phyloP scores from a whole-genome alignment of 139 green algal species.

The Chloropicon primus region DNA sequence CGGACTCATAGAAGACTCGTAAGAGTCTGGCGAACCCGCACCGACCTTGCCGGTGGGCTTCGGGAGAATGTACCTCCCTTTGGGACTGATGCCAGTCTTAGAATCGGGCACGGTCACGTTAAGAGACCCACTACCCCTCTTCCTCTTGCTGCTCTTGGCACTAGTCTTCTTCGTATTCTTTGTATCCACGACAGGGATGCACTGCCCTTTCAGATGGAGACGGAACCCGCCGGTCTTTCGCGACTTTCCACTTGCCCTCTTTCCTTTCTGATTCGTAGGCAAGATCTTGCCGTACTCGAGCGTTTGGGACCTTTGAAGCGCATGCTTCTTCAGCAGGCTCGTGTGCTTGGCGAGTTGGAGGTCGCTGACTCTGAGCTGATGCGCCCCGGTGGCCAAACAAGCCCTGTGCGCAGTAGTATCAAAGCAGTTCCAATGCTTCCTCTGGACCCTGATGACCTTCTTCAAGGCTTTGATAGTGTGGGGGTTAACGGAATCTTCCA shows the following conservation, averaged over 20 bases:
- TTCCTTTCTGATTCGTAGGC: background rate
- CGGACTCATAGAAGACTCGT: background rate
- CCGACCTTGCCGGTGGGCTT: background rate
- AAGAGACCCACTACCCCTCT: background rate
- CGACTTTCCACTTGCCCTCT: background rate
- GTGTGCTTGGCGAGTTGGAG: background rate
- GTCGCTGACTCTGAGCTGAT: background rate
- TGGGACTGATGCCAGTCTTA: background rate
- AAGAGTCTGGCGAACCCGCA: background rate
- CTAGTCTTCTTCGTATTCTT: background rate
- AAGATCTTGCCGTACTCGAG: background rate
- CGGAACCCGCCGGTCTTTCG: background rate
- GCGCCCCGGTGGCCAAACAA: background rate
- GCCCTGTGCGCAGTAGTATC: background rate
- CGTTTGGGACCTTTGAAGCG: background rate
- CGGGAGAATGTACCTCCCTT: background rate
- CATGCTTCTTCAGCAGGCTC: background rate
- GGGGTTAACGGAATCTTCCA: background rate
- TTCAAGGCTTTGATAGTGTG: background rate
- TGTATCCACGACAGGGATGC: background rate
- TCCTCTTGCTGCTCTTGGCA: background rate
- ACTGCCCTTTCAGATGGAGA: background rate
- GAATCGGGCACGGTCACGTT: background rate
- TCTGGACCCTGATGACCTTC: background rate
- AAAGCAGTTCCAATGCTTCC: background rate